phyloP scores from a whole-genome alignment of 2,329 filamentous ascomycete genomes.

The Nemania sp. region DNA sequence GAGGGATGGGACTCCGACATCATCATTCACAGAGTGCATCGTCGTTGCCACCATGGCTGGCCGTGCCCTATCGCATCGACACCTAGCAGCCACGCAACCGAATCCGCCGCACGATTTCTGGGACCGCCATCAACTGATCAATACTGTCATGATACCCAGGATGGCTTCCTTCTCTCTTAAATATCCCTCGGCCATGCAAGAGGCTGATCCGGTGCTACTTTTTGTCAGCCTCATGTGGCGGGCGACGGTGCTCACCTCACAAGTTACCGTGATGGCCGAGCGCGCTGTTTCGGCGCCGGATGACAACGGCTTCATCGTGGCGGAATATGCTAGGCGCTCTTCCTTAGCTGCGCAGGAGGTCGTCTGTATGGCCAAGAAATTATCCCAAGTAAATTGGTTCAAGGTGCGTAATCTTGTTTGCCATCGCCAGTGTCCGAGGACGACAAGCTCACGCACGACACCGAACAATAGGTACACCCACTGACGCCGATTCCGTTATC shows the following conservation, averaged over 20 bases:
- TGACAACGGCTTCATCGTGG: slow-evolving; percentile 5
- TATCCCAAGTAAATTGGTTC: slow-evolving; percentile 17
- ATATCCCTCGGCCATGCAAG: slow-evolving; percentile 6
- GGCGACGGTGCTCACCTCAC: slow-evolving; percentile 10
- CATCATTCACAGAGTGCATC: slow-evolving; percentile 14
- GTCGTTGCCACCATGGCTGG: slow-evolving; percentile 15
- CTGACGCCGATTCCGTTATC: slow-evolving; percentile 15
- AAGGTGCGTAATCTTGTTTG: slow-evolving; percentile 1
- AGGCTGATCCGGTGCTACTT: slow-evolving; percentile 12
- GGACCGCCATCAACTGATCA: slow-evolving; percentile 11
- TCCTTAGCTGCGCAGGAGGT: slow-evolving; percentile 15
- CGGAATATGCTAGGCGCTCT: slow-evolving; percentile 11
- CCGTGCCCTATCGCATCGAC: slow-evolving; percentile 13
- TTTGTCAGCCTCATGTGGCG: slow-evolving; percentile 15
- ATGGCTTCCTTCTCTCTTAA: slow-evolving; percentile 14
- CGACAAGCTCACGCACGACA: neutral
- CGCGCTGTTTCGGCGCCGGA: neutral
- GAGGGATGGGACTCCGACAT: slow-evolving; percentile 8
- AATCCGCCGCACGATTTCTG: slow-evolving; percentile 11
- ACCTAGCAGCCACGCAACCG: slow-evolving; percentile 5
- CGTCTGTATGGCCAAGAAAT: slow-evolving; percentile 6
- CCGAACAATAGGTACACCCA: slow-evolving; percentile 4
- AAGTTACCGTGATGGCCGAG: slow-evolving; percentile 8
- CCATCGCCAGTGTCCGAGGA: too few species aligned
- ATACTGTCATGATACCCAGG: slow-evolving; percentile 7